These are phyloP conservation scores for Alternaria burnsii DNA, from an alignment of 2,329 filamentous ascomycete genomes.

Conservation along the genomic window DNA sequence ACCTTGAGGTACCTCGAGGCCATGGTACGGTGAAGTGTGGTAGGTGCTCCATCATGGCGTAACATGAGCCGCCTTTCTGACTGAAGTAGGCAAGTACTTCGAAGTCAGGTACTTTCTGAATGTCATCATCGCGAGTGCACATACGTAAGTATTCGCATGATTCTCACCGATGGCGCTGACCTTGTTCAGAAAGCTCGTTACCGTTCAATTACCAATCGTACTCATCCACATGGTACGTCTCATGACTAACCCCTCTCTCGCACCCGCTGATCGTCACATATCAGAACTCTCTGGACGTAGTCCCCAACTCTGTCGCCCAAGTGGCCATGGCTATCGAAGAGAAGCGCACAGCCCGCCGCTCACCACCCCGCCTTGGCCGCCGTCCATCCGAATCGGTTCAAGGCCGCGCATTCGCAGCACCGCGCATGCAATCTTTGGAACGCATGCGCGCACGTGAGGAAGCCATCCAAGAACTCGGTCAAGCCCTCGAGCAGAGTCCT, in stretches of 20 bases:
- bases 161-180: conserved; percentile 23
- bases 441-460: conserved; percentile 54
- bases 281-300: conserved; percentile 63
- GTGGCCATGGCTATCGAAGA: conserved; percentile 65
- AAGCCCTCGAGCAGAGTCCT: conserved; percentile 55
- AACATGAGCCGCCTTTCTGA: conserved; percentile 9
- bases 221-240: conserved; percentile 62
- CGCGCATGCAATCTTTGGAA: conserved; percentile 61
- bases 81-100: conserved; percentile 60
- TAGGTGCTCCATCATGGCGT: conserved; percentile 23
- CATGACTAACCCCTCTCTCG: neutral
- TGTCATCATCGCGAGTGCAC: conserved; percentile 56
- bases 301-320: conserved; percentile 64
- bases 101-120: conserved; percentile 66
- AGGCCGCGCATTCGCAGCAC: conserved; percentile 62
- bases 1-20: conserved; percentile 60
- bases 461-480: conserved; percentile 53
- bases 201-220: conserved; percentile 64
- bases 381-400: conserved; percentile 54
- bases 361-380: conserved; percentile 40
- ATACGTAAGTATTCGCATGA: conserved; percentile 46
- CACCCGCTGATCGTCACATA: neutral
- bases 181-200: conserved; percentile 56
- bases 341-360: conserved; percentile 50
- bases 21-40: conserved; percentile 62